Conservation (phyloP, 495 filamentous ascomycete species). For the Penicillium ucsense region DNA sequence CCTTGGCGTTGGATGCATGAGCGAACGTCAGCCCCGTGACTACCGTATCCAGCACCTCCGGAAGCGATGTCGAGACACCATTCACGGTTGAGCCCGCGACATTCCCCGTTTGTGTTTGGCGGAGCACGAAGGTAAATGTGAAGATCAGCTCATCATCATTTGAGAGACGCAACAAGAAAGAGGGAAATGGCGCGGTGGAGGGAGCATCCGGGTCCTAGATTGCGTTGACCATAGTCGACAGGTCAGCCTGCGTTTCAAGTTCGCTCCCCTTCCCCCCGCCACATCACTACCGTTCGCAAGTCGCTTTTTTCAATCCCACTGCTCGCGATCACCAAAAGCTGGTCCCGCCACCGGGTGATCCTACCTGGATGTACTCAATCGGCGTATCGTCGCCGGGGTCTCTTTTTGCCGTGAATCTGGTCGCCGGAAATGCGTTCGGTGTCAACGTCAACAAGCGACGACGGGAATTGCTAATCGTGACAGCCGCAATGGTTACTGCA, state of each 20-base stretch:
- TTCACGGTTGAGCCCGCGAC: constrained; percentile 36
- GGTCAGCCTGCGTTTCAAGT: background rate
- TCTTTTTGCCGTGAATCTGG: constrained; percentile 65
- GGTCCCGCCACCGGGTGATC: background rate
- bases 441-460: constrained; percentile 67
- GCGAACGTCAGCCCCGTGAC: constrained; percentile 90
- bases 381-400: constrained; percentile 62
- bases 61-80: constrained; percentile 38
- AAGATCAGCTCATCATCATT: constrained; percentile 90
- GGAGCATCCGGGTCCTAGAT: constrained; percentile 69
- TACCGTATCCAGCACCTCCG: constrained; percentile 52
- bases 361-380: constrained; percentile 88
- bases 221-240: background rate
- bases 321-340: background rate
- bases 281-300: background rate
- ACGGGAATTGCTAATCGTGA: constrained; percentile 68
- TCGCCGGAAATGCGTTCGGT: constrained; percentile 85
- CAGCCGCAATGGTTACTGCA: constrained; percentile 74
- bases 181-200: constrained; percentile 44
- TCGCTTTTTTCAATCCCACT: too few relatives aligned
- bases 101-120: constrained; percentile 49
- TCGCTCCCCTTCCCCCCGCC: background rate
- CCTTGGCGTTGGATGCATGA: constrained; percentile 72
- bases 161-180: constrained; percentile 73
- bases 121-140: constrained; percentile 82